These are phyloP conservation scores for Pichiaceae sp. DNA, from an alignment of 1,139 yeast species.

Conservation along the genomic window DNA sequence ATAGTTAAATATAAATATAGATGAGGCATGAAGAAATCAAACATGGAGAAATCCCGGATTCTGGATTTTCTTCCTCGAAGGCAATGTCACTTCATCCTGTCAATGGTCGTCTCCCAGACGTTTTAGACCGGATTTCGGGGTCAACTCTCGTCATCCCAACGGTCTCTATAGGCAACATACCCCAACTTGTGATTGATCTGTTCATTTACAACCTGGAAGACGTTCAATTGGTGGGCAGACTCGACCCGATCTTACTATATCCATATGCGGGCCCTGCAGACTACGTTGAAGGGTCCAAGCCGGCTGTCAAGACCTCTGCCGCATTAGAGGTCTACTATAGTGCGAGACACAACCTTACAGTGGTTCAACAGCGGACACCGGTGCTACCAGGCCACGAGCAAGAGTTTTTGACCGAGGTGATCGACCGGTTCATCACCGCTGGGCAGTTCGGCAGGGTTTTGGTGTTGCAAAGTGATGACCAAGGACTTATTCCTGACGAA, in stretches of 20 bases:
- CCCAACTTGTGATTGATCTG: conserved; percentile 74
- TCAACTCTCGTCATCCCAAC: conserved; percentile 54
- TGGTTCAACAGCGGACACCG: conserved; percentile 82
- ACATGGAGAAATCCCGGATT: no score
- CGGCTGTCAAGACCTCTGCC: conserved; percentile 31
- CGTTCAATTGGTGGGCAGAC: conserved; percentile 40
- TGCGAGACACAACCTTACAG: conserved; percentile 32
- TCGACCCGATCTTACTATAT: conserved; percentile 56
- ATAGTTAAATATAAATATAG: not conserved
- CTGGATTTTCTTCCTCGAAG: not conserved
- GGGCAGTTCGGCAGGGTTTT: conserved; percentile 38
- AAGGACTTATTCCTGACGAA: conserved; percentile 32
- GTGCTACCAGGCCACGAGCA: conserved; percentile 56
- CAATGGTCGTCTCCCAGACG: not conserved
- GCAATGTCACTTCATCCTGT: conserved; percentile 1
- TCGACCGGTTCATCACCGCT: conserved; percentile 39
- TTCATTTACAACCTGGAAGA: conserved; percentile 50
- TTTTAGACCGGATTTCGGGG: conserved; percentile 2
- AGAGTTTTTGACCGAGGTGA: conserved; percentile 44
- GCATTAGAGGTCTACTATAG: conserved; percentile 54
- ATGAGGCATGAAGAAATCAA: no score
- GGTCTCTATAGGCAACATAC: conserved; percentile 82
- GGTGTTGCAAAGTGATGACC: conserved; percentile 66
- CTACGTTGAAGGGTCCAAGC: conserved; percentile 12
- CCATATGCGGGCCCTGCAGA: conserved; percentile 86